Evolutionary conservation across 2,329 filamentous ascomycete genomes (phyloP).

Genomic region (Didymella sp.): DNA sequence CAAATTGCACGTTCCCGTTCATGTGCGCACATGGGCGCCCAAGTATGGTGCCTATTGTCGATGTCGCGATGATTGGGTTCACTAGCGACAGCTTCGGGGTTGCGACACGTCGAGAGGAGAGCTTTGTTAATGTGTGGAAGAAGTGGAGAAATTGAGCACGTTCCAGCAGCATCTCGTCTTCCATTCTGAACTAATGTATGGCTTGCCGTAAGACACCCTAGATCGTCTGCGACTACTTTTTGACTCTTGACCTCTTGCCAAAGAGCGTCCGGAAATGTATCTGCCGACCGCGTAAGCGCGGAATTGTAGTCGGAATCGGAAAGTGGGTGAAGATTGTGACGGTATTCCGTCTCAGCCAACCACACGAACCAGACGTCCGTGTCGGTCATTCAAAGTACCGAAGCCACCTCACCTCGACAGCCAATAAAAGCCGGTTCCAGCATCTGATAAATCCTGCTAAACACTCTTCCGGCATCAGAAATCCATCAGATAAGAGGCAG

Average conservation of each 20-base stretch:
- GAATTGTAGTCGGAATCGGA: background rate
- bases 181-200: too few species aligned
- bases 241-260: too few species aligned
- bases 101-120: conserved; percentile 1
- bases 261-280: too few species aligned
- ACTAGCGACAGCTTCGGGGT: background rate
- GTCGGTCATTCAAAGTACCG: conserved; percentile 7
- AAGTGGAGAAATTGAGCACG: conserved; percentile 4
- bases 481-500: conserved; percentile 16
- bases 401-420: background rate
- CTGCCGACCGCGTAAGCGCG: conserved; percentile 5
- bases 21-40: conserved; percentile 79
- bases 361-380: background rate
- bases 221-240: too few species aligned
- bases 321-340: conserved; percentile 9
- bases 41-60: conserved; percentile 57
- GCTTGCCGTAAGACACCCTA: too few species aligned
- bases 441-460: conserved; percentile 22
- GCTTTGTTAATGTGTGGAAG: conserved; percentile 9
- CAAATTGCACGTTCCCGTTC: conserved; percentile 74
- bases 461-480: conserved; percentile 7
- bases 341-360: too few species aligned
- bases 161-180: too few species aligned
- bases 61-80: conserved; percentile 19
- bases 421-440: background rate